phyloP scores from a whole-genome alignment of 2,329 filamentous ascomycete species.

The Cercospora sp. region DNA sequence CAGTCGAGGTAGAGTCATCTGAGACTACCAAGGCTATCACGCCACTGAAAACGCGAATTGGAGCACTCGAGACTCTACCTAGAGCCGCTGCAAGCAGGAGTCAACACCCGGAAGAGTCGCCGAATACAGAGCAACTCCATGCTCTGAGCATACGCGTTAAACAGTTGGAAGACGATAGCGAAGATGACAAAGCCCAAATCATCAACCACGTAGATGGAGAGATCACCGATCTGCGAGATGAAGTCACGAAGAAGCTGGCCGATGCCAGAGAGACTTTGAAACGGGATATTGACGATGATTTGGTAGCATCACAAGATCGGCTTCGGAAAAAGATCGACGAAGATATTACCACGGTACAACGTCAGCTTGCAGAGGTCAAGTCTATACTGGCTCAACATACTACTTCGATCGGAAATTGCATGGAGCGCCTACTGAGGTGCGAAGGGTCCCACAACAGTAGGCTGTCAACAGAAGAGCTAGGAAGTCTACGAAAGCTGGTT shows the following conservation, averaged over 20 bases:
- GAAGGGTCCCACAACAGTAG: background rate
- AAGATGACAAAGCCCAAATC: background rate
- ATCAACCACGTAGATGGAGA: background rate
- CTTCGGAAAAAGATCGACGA: background rate
- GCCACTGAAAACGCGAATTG: background rate
- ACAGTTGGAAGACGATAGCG: background rate
- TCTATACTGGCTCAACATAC: slow-evolving; percentile 2
- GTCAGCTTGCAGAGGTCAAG: background rate
- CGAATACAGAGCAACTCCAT: background rate
- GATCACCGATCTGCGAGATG: background rate
- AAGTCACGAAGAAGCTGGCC: background rate
- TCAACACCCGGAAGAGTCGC: background rate
- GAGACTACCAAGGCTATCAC: background rate
- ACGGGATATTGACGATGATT: background rate
- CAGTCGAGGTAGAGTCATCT: background rate
- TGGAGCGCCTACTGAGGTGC: slow-evolving; percentile 6
- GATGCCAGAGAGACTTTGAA: background rate
- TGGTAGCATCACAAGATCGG: background rate
- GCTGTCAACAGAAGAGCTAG: background rate
- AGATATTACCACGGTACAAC: background rate
- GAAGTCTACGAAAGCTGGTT: background rate
- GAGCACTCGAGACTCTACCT: background rate
- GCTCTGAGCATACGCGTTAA: background rate
- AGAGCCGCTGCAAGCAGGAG: background rate
- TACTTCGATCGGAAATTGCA: slow-evolving; percentile 4